phyloP scores from a whole-genome alignment of 2,329 filamentous ascomycete species.

The Aspergillus persii region DNA sequence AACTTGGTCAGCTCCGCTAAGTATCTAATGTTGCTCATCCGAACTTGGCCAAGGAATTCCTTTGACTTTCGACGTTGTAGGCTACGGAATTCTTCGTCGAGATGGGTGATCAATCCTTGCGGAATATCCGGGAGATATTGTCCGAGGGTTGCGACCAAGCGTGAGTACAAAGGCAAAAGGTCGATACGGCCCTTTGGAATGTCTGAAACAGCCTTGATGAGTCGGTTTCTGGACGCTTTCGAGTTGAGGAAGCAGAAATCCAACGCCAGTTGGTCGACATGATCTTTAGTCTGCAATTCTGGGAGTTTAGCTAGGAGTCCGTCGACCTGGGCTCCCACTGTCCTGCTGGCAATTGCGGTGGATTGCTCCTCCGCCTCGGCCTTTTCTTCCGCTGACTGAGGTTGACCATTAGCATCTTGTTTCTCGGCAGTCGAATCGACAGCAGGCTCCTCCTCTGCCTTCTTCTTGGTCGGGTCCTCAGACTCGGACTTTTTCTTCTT shows the following conservation, averaged over 20 bases:
- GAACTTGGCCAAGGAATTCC: conserved; percentile 91
- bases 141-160: conserved; percentile 86
- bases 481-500: conserved; percentile 88
- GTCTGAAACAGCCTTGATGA: conserved; percentile 90
- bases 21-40: conserved; percentile 94
- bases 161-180: conserved; percentile 85
- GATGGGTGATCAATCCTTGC: conserved; percentile 83
- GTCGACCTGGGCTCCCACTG: conserved; percentile 94
- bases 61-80: conserved; percentile 96
- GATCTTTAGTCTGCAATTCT: conserved; percentile 86
- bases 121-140: conserved; percentile 94
- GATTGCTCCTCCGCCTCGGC: conserved; percentile 74
- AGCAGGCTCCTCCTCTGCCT: conserved; percentile 51
- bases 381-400: conserved; percentile 50
- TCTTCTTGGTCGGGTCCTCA: conserved; percentile 82
- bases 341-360: conserved; percentile 95
- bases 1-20: conserved; percentile 97
- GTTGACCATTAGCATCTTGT: conserved; percentile 35
- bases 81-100: conserved; percentile 95
- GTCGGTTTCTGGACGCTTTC: conserved; percentile 90
- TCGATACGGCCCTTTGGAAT: conserved; percentile 92
- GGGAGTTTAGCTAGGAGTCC: conserved; percentile 83
- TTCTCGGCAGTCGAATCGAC: conserved; percentile 46
- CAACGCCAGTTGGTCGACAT: conserved; percentile 86
- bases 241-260: conserved; percentile 99